Base-by-base conservation (phyloP, 1,284 basidiomycete species). In the Ganoderma leucocontextum region DNA sequence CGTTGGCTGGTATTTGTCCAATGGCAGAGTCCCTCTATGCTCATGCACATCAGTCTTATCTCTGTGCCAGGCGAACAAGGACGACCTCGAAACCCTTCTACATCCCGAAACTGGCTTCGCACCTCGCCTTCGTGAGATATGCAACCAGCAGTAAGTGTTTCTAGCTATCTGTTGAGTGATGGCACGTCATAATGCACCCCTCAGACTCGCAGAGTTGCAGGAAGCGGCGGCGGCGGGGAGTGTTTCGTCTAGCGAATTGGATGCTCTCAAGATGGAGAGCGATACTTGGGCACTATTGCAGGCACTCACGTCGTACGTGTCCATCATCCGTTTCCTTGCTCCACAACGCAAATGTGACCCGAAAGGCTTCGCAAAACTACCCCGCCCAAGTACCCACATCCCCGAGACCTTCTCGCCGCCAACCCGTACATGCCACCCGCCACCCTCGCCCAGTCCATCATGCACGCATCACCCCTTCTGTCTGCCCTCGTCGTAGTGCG, bases 251-350 rank as follows among this genome's bases (percentile, higher is more conserved):
- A 84, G 87, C 22, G 89, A 91, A 73, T 71, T 90, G 0, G 88
- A 91, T 39, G 81, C 89, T 2, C 80, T 95, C 70, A 84, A 85
- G 35, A 82, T 95, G 77, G 95, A 96, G 78, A 84, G 88, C 57
- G 90, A 93, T 77, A 95, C 95, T 0, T 96, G 95, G 95, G 86
- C 85, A 0, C 83, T 96, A 0, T 76, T 95, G 4, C 93, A 95
- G 77, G 87, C 88, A 4, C 82, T 96, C 19, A 88, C 91, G 82
- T 86, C 90, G 89, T 91, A 76, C 73, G 83, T 79, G 10, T 25
- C 8, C 71, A 36, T 35, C 12, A 8, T 47, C 17, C 38, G 2
- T 19, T 4, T 25, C 22, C 22, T 17, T 10, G 9, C 8, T 8
- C 4, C 13, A 22, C 6, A n/a, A 22, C 15, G 22, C n/a, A 47